Conservation (phyloP, 2,329 filamentous ascomycete genomes). For the Fusarium algeriense region DNA sequence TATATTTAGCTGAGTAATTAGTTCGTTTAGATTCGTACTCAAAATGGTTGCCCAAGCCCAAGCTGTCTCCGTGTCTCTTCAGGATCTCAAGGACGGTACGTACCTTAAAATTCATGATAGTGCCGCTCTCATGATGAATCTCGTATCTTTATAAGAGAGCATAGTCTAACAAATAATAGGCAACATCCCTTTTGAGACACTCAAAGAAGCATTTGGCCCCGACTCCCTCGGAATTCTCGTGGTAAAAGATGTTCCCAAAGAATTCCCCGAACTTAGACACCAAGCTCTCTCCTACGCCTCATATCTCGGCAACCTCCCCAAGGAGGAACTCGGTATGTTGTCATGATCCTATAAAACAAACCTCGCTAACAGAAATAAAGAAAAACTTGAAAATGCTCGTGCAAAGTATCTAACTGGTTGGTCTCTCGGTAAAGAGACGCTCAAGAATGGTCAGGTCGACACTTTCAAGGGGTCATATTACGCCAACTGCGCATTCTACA, state of each 20-base stretch:
- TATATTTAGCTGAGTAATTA: background rate
- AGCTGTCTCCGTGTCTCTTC: constrained; percentile 71
- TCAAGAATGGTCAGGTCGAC: constrained; percentile 82
- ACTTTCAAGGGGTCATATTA: constrained; percentile 88
- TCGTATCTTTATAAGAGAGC: background rate
- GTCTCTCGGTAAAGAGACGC: constrained; percentile 85
- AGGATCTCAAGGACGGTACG: constrained; percentile 70
- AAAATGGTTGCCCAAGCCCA: constrained; percentile 64
- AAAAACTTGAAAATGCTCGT: constrained; percentile 68
- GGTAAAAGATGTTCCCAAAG: constrained; percentile 84
- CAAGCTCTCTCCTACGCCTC: constrained; percentile 87
- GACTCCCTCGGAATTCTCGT: constrained; percentile 91
- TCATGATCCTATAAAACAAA: background rate
- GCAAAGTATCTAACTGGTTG: constrained; percentile 78
- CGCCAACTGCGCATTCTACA: constrained; percentile 84
- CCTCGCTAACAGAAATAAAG: constrained; percentile 48
- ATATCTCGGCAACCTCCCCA: constrained; percentile 85
- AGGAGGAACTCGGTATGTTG: constrained; percentile 74
- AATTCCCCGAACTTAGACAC: constrained; percentile 78
- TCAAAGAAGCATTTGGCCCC: constrained; percentile 88
- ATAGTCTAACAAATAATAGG: constrained; percentile 58
- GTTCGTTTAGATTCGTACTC: too few species aligned
- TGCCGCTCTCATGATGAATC: constrained; percentile 12
- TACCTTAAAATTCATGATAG: constrained; percentile 33
- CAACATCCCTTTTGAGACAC: constrained; percentile 73